phyloP scores from a whole-genome alignment of 768 basidiomycete genomes.

The Amanita pseudoporphyria region DNA sequence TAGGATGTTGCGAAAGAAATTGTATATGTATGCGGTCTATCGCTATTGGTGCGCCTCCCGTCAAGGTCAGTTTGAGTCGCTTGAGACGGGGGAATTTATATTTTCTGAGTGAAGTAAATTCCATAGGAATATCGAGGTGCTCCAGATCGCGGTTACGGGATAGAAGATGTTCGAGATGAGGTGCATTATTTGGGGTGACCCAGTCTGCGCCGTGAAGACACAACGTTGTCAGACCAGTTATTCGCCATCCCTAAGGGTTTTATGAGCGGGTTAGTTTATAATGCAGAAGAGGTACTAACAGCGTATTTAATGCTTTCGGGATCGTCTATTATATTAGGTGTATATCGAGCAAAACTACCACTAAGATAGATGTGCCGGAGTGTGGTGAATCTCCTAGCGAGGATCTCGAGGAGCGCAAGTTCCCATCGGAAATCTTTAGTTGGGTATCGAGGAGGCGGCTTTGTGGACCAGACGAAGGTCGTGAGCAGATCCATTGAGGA shows the following conservation, averaged over 20 bases:
- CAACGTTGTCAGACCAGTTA: constrained; percentile 20
- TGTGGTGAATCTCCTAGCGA: constrained; percentile 16
- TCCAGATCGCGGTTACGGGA: constrained; percentile 20
- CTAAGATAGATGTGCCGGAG: constrained; percentile 27
- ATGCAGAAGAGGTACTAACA: constrained; percentile 16
- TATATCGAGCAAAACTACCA: constrained; percentile 32
- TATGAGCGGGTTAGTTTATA: not conserved
- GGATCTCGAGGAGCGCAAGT: constrained; percentile 25
- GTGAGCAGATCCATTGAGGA: constrained; percentile 30
- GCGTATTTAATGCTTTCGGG: constrained; percentile 27
- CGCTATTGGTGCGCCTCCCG: constrained; percentile 26
- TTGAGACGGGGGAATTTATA: constrained; percentile 32
- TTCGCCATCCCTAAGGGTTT: constrained; percentile 20
- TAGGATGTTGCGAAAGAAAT: constrained; percentile 37
- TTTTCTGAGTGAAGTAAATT: constrained; percentile 27
- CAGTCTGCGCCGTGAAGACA: constrained; percentile 21
- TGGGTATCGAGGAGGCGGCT: constrained; percentile 17
- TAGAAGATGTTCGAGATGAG: constrained; percentile 21
- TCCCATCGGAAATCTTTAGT: constrained; percentile 27
- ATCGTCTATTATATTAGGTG: constrained; percentile 19
- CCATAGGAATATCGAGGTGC: constrained; percentile 38
- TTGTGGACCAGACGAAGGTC: constrained; percentile 36
- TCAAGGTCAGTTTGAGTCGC: constrained; percentile 29
- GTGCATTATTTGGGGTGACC: constrained; percentile 20
- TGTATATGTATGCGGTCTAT: constrained; percentile 25